Conservation (phyloP, 2,329 filamentous ascomycete genomes). For the Clonostachys sp. region DNA sequence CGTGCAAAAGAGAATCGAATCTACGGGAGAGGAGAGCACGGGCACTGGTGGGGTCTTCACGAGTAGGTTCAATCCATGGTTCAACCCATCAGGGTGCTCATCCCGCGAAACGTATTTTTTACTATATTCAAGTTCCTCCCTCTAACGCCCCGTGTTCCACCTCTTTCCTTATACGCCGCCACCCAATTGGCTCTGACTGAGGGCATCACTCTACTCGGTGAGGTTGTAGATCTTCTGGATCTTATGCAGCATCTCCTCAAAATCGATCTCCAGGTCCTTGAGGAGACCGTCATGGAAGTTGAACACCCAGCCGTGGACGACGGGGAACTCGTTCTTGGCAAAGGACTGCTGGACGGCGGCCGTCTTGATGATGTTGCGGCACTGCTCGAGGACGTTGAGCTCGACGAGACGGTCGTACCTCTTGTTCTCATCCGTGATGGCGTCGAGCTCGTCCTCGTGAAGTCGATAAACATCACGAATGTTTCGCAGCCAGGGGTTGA, state of each 20-base stretch:
- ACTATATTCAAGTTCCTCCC: too few species aligned
- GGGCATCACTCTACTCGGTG: slow-evolving; percentile 17
- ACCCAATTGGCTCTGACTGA: background rate
- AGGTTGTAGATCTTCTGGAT: slow-evolving; percentile 65
- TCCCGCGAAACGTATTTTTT: too few species aligned
- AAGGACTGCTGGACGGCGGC: slow-evolving; percentile 72
- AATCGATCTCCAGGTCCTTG: slow-evolving; percentile 60
- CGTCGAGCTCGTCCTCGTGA: slow-evolving; percentile 65
- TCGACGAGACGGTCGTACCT: slow-evolving; percentile 72
- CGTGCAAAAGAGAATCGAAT: too few species aligned
- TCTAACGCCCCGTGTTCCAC: background rate
- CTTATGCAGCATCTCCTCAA: slow-evolving; percentile 47
- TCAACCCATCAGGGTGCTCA: too few species aligned
- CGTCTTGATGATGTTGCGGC: slow-evolving; percentile 76
- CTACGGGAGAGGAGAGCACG: too few species aligned
- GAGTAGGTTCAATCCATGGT: too few species aligned
- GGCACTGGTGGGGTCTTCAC: too few species aligned
- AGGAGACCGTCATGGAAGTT: slow-evolving; percentile 63
- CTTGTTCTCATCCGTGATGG: slow-evolving; percentile 51
- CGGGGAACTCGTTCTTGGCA: slow-evolving; percentile 56
- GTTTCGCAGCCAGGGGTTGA: slow-evolving; percentile 72
- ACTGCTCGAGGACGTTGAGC: slow-evolving; percentile 76
- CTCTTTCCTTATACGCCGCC: background rate
- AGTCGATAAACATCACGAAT: slow-evolving; percentile 71
- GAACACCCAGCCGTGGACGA: slow-evolving; percentile 74